Conservation (phyloP, 1,284 basidiomycete species). For the Tausonia pullulans region DNA sequence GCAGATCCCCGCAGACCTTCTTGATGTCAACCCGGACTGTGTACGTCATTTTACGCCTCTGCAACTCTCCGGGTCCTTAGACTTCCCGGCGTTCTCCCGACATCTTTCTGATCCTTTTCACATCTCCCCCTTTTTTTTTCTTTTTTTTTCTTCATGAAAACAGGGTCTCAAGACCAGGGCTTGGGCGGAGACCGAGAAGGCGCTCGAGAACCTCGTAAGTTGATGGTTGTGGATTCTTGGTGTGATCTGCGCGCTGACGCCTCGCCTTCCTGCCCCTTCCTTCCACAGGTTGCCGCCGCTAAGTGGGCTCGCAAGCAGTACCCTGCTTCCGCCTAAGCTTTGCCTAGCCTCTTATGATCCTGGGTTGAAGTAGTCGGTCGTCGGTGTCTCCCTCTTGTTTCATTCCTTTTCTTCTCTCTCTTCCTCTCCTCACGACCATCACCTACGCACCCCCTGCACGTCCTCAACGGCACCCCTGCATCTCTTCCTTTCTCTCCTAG, state of each 20-base stretch:
- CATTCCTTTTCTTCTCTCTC: not conserved
- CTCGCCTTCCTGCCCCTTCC: not conserved
- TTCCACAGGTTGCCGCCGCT: slow-evolving; percentile 9
- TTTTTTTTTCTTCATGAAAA: no score
- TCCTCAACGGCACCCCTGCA: no score
- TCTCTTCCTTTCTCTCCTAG: no score
- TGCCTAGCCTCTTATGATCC: no score
- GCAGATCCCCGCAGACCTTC: slow-evolving; percentile 64
- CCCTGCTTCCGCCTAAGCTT: slow-evolving; percentile 10
- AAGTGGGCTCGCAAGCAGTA: slow-evolving; percentile 17
- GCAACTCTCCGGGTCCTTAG: slow-evolving; percentile 25
- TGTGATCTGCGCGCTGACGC: not conserved
- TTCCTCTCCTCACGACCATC: not conserved
- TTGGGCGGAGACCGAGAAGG: slow-evolving; percentile 88
- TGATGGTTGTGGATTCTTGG: not conserved
- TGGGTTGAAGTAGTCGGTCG: no score
- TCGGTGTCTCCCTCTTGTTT: not conserved
- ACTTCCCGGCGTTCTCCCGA: slow-evolving; percentile 8
- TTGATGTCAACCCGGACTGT: slow-evolving; percentile 89
- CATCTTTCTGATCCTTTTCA: not conserved
- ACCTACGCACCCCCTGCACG: not conserved
- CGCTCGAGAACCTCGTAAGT: slow-evolving; percentile 79
- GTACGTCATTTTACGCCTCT: slow-evolving; percentile 24
- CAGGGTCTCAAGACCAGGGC: slow-evolving; percentile 75
- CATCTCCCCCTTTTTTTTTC: slow-evolving; percentile 13